Evolutionary conservation across 805 yeast genomes (phyloP).

Genomic region (Clavispora phyllophila): DNA sequence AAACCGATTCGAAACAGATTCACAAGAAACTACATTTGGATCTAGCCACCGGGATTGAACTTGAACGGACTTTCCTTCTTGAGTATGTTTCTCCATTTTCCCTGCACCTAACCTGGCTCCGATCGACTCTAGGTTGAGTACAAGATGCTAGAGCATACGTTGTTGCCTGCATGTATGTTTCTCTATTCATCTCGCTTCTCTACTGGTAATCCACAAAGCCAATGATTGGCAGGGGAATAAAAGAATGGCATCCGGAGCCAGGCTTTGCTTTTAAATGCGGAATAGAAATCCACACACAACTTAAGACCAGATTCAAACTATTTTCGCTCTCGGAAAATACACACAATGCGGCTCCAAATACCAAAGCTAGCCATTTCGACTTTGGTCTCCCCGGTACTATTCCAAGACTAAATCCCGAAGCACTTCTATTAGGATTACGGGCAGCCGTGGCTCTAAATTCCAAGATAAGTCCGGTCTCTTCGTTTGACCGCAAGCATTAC

Average conservation of each 20-base stretch:
- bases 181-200: not conserved
- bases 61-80: too few relatives aligned
- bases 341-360: constrained; percentile 48
- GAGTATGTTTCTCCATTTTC: too few relatives aligned
- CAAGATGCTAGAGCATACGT: too few relatives aligned
- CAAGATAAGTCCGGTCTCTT: constrained; percentile 47
- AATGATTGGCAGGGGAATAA: constrained; percentile 13
- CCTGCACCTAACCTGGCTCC: too few relatives aligned
- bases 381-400: constrained; percentile 89
- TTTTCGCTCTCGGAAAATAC: constrained; percentile 53
- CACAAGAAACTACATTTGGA: not conserved
- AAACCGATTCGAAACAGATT: too few relatives aligned
- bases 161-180: not conserved
- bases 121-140: too few relatives aligned
- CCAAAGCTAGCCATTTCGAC: constrained; percentile 73
- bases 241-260: constrained; percentile 14
- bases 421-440: constrained; percentile 61
- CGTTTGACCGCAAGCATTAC: constrained; percentile 92
- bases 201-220: not conserved
- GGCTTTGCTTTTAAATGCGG: constrained; percentile 63
- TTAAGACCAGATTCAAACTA: constrained; percentile 67
- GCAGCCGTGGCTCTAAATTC: constrained; percentile 70
- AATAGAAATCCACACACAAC: constrained; percentile 88
- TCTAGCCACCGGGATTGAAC: too few relatives aligned
- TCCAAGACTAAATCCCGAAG: constrained; percentile 74